Base-by-base conservation (phyloP, 2,329 filamentous ascomycete species). In the Trichophyton equinum region DNA sequence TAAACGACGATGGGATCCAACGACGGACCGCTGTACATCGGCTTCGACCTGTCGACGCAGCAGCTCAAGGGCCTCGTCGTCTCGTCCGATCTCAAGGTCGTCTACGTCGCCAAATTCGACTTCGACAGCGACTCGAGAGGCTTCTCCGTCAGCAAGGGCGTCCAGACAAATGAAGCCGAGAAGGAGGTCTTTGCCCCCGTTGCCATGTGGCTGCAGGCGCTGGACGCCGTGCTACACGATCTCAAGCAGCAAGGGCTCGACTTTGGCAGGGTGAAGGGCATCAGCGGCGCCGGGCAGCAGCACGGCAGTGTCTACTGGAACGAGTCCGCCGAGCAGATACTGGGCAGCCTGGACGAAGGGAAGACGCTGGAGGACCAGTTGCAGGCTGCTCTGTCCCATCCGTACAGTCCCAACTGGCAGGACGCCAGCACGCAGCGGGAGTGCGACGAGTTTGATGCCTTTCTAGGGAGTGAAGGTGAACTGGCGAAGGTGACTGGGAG, bases 261-360 rank as follows among this genome's bases (percentile, higher is more conserved):
- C 66, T 86, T 96, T 68, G 75, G 80, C 59, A 82, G 83, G 58
- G 85, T 99, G 65, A 84, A 82, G 69, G 92, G 89, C 33, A 82
- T 99, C 67, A 92, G 89, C 69, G 94, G 91, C 64, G 91, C 92
- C 15, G 91, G 94, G 60, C 95, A 97, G 82, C 94, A 99, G 79
- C 94, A 97, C 74, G 94, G 94, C 38, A 97, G 92, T 72, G 91
- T 97, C 30, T 97, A 94, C 77, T 97, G 92, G 92, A 87, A 82
- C 62, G 73, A 77, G 51, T 76, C 85, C 61, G 91, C 89, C 4
- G 87, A 88, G 70, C 69, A 74, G 6, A 69, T 87, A 49, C 80
- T 97, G 49, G 75, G 72, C 3, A 76, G 69, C 11, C 76, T 97
- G 49, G 79, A 89, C 65, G 71, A 80, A 2, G 75, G 75, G 20